Conservation (phyloP, 768 basidiomycete genomes). For the Podaxis sp. region DNA sequence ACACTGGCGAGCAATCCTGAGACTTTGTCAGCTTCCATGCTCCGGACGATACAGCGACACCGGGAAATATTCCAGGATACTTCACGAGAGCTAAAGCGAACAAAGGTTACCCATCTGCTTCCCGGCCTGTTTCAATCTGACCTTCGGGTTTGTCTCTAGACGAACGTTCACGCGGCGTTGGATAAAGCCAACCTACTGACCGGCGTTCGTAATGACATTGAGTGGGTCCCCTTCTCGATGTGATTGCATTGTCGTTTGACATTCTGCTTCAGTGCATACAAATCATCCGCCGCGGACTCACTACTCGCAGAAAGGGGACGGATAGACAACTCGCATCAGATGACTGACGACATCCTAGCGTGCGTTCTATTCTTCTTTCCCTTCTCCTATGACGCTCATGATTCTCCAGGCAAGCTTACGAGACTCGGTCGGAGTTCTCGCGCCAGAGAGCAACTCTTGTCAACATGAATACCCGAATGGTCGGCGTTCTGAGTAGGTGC, state of each 20-base stretch:
- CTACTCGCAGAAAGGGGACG: slow-evolving; percentile 83
- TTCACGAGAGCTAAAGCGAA: slow-evolving; percentile 78
- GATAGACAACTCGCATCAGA: slow-evolving; percentile 91
- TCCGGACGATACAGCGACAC: slow-evolving; percentile 88
- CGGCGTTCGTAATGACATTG: slow-evolving; percentile 94
- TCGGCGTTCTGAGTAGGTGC: slow-evolving; percentile 73
- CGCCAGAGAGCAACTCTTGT: slow-evolving; percentile 75
- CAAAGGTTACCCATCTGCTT: slow-evolving; percentile 55
- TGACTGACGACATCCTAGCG: slow-evolving; percentile 93
- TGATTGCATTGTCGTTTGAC: neutral
- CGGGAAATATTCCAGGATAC: slow-evolving; percentile 89
- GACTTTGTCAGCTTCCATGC: slow-evolving; percentile 78
- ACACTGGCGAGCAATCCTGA: slow-evolving; percentile 67
- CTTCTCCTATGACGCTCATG: slow-evolving; percentile 5
- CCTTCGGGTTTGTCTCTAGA: slow-evolving; percentile 29
- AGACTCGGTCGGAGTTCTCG: slow-evolving; percentile 90
- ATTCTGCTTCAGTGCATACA: slow-evolving; percentile 67
- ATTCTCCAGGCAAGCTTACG: slow-evolving; percentile 85
- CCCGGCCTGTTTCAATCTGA: neutral
- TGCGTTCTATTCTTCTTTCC: slow-evolving; percentile 35
- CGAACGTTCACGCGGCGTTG: slow-evolving; percentile 78
- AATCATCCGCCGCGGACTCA: slow-evolving; percentile 84
- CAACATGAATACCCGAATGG: slow-evolving; percentile 83
- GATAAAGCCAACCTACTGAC: slow-evolving; percentile 86
- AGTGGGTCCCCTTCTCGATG: slow-evolving; percentile 48